These are phyloP conservation scores for Vitellaria paradoxa DNA, from an alignment of 179 eudicot genomes.

Conservation along the genomic window DNA sequence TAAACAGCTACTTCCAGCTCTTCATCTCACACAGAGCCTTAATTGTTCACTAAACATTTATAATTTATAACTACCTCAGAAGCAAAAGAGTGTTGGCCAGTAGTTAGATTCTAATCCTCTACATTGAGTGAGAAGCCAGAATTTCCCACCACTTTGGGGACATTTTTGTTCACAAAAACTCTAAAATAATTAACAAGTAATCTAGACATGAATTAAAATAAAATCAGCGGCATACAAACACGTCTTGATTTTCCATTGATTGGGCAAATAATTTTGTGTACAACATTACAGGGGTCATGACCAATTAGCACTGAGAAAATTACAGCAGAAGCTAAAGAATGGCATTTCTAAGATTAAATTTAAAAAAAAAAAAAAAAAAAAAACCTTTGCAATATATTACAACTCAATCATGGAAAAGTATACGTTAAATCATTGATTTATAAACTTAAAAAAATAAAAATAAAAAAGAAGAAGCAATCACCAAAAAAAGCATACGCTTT, in stretches of 20 bases:
- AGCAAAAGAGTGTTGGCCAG: too few relatives aligned
- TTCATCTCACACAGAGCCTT: too few relatives aligned
- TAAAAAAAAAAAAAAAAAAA: neutral
- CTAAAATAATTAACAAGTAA: too few relatives aligned
- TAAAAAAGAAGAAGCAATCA: conserved; percentile 10
- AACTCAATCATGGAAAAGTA: conserved; percentile 1
- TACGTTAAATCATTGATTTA: neutral
- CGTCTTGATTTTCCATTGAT: neutral
- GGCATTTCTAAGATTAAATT: neutral
- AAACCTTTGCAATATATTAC: neutral
- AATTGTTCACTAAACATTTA: too few relatives aligned
- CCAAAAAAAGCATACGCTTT: conserved; percentile 50
- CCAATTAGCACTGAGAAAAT: neutral
- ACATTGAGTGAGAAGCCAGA: too few relatives aligned
- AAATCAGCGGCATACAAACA: neutral
- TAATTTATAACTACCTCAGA: too few relatives aligned
- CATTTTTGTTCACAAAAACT: neutral
- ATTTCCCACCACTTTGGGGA: too few relatives aligned
- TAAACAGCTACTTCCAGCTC: too few relatives aligned
- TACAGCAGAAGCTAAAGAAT: conserved; percentile 3
- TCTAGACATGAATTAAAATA: neutral
- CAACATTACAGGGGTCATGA: neutral
- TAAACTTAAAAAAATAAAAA: too few relatives aligned
- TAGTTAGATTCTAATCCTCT: too few relatives aligned
- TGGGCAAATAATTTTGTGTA: neutral